phyloP scores from a whole-genome alignment of 2,329 filamentous ascomycete species.

The Beauveria brongniartii region DNA sequence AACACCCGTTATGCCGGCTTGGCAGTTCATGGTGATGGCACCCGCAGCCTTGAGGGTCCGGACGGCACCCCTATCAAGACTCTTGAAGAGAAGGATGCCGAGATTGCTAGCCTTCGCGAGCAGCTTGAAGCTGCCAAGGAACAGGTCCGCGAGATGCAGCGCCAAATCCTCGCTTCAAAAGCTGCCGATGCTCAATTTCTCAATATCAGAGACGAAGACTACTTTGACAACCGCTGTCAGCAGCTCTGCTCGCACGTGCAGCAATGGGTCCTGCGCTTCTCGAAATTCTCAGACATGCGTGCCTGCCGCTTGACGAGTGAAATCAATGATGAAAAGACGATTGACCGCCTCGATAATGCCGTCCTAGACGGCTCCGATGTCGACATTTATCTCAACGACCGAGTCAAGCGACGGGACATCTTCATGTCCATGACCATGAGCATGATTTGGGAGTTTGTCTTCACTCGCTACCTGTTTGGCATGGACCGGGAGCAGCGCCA shows the following conservation, averaged over 20 bases:
- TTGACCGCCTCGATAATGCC: slow-evolving; percentile 88
- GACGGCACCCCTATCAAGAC: slow-evolving; percentile 54
- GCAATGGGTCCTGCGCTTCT: slow-evolving; percentile 96
- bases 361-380: slow-evolving; percentile 92
- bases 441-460: slow-evolving; percentile 99
- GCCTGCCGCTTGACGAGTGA: slow-evolving; percentile 76
- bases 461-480: slow-evolving; percentile 94
- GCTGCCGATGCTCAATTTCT: slow-evolving; percentile 66
- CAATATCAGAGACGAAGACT: slow-evolving; percentile 76
- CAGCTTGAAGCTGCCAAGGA: slow-evolving; percentile 68
- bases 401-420: slow-evolving; percentile 80
- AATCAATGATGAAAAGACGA: slow-evolving; percentile 84
- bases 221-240: slow-evolving; percentile 90
- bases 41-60: slow-evolving; percentile 61
- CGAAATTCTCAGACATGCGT: slow-evolving; percentile 91
- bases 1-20: slow-evolving; percentile 61
- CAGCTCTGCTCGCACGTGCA: slow-evolving; percentile 93
- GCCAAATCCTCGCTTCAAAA: slow-evolving; percentile 49
- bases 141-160: slow-evolving; percentile 44
- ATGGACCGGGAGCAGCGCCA: slow-evolving; percentile 98
- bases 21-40: slow-evolving; percentile 54
- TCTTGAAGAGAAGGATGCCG: slow-evolving; percentile 73
- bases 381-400: slow-evolving; percentile 77
- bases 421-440: slow-evolving; percentile 99
- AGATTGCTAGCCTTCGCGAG: slow-evolving; percentile 68